Evolutionary conservation across 78 protist genomes (phyloP), one percentile per base, ranked within the genome.

Genomic region (Planoprotostelium fungivorum): DNA sequence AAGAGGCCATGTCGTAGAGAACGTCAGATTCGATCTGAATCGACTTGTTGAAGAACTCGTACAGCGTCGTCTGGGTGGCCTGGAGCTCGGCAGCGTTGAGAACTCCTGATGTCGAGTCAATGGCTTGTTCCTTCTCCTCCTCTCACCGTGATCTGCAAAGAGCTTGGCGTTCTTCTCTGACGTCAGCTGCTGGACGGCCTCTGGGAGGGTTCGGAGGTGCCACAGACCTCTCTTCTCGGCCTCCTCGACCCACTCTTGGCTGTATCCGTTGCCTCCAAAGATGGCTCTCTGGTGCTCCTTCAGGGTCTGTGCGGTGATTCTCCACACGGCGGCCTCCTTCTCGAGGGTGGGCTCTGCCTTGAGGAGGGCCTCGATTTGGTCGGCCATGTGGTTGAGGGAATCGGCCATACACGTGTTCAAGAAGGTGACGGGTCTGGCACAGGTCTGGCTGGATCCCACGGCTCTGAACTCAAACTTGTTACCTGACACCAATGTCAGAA

Each of bases 211-310:
- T 83, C 38, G 88, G 38, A 96, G 37, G 91, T 90, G 89, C 87
- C 83, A 87, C 34, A 97, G 37, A 38, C 98, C 98, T 29, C 98
- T 89, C 88, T 87, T 28, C 35, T 37, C 90, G 36, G 96, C 97
- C 83, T 91, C 86, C 0, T 86, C 96, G 37, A 34, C 89, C 96
- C 97, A 95, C 86, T 89, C 98, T 38, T 90, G 88, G 16, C 91
- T 31, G 96, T 97, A 97, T 85, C 94, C 93, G 92, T 98, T 91
- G 85, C 98, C 99, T 92, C 95, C 96, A 94, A 95, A 98, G 83
- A 97, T 88, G 34, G 90, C 90, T 63, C 95, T 84, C 86, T 86
- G 37, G 94, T 96, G 97, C 35, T 35, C 39, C 1, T 89, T 63
- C 73, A 97, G 94, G 0, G 90, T 91, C 38, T 93, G 89, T 38